Conservation (phyloP, 495 filamentous ascomycete genomes). For the Talaromyces stipitatus region DNA sequence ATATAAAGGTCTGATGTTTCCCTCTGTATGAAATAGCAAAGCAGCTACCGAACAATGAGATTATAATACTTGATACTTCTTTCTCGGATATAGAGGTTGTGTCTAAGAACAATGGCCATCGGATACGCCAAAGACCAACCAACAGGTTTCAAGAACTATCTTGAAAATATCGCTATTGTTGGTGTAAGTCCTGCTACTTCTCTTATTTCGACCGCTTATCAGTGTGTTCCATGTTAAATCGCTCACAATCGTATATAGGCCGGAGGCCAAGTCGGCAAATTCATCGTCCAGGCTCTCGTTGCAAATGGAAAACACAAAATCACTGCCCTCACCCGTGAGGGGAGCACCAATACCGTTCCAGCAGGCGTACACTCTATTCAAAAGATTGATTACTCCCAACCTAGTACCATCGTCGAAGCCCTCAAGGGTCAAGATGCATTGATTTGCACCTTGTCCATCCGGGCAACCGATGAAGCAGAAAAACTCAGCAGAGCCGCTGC, state of each 20-base stretch:
- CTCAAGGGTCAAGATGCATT: slow-evolving; percentile 47
- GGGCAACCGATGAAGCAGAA: slow-evolving; percentile 33
- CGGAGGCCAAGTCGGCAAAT: slow-evolving; percentile 48
- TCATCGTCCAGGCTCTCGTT: slow-evolving; percentile 42
- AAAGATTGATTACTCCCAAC: slow-evolving; percentile 41
- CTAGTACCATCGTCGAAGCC: slow-evolving; percentile 32
- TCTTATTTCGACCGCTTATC: not conserved
- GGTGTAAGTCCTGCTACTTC: slow-evolving; percentile 25
- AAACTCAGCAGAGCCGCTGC: slow-evolving; percentile 52
- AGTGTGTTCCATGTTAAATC: not conserved
- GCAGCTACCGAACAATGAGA: not conserved
- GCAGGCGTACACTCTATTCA: slow-evolving; percentile 28
- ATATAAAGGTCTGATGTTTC: not conserved
- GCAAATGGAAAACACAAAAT: slow-evolving; percentile 42
- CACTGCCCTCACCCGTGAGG: slow-evolving; percentile 43
- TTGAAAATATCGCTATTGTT: slow-evolving; percentile 42
- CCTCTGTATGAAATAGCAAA: not conserved
- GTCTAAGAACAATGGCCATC: no score
- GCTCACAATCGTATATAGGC: slow-evolving; percentile 18
- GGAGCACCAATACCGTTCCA: slow-evolving; percentile 31
- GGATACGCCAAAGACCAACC: slow-evolving; percentile 26
- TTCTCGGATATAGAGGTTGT: no score
- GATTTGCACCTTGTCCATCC: slow-evolving; percentile 48
- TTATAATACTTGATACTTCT: no score
- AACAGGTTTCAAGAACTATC: slow-evolving; percentile 29